phyloP scores from a whole-genome alignment of 2,329 filamentous ascomycete species.

The Aureobasidium mangrovei region DNA sequence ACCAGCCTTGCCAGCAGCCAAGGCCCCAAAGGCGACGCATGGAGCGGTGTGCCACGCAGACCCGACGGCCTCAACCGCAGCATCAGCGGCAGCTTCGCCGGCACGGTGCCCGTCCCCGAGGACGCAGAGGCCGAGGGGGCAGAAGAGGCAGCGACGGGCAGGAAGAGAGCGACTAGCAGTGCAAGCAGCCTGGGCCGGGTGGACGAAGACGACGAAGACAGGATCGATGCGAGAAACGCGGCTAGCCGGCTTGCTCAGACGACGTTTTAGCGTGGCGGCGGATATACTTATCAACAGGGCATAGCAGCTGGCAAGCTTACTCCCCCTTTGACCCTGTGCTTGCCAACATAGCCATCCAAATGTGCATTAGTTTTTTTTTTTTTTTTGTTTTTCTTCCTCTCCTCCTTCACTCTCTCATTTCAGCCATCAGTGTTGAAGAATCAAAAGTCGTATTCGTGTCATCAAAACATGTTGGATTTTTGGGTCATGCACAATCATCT shows the following conservation, averaged over 20 bases:
- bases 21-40: constrained; percentile 94
- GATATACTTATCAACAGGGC: background rate
- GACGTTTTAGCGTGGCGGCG: constrained; percentile 57
- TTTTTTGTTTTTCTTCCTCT: background rate
- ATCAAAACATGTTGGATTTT: constrained; percentile 1
- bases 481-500: background rate
- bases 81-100: constrained; percentile 62
- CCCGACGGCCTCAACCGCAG: constrained; percentile 70
- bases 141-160: constrained; percentile 33
- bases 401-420: background rate
- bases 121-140: constrained; percentile 39
- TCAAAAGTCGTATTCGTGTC: no score
- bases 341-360: background rate
- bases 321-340: background rate
- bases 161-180: constrained; percentile 41
- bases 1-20: constrained; percentile 76
- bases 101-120: constrained; percentile 44
- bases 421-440: no score
- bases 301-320: background rate
- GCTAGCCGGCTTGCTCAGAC: constrained; percentile 88
- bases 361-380: background rate
- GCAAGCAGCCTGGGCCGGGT: constrained; percentile 50
- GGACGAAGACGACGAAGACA: constrained; percentile 80
- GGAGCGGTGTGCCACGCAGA: constrained; percentile 85
- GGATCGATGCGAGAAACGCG: constrained; percentile 90